phyloP scores from a whole-genome alignment of 805 yeast genomes.

The Priceomyces fermenticarens region DNA sequence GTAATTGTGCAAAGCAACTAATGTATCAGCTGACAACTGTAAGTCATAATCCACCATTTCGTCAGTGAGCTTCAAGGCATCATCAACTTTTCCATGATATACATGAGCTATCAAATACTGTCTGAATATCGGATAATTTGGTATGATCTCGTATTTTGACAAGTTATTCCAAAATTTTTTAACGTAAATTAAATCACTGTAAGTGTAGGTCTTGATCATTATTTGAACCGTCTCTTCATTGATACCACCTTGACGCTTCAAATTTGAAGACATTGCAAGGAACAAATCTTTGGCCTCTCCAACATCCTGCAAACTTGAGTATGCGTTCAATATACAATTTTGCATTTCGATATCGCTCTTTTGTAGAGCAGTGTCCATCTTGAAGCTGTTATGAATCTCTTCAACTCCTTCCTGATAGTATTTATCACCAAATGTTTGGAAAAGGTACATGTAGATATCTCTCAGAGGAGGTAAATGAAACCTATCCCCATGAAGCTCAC shows the following conservation, averaged over 20 bases:
- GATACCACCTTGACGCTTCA: conserved; percentile 45
- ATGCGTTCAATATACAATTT: conserved; percentile 64
- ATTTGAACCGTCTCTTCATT: conserved; percentile 63
- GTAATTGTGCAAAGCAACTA: conserved; percentile 47
- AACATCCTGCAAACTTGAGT: conserved; percentile 54
- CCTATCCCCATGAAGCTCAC: conserved; percentile 47
- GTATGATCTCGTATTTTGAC: conserved; percentile 49
- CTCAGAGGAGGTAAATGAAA: conserved; percentile 28
- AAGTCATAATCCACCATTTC: conserved; percentile 48
- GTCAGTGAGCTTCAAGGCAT: conserved; percentile 52
- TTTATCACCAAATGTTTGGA: conserved; percentile 57
- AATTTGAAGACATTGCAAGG: conserved; percentile 53
- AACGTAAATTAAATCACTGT: conserved; percentile 52
- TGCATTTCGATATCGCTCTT: conserved; percentile 55
- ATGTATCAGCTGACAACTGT: conserved; percentile 39
- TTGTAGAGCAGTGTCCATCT: conserved; percentile 53
- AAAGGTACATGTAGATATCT: conserved; percentile 58
- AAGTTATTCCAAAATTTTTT: conserved; percentile 61
- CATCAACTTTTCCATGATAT: conserved; percentile 56
- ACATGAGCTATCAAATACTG: conserved; percentile 71
- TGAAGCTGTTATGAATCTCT: conserved; percentile 59
- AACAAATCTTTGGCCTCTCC: conserved; percentile 58
- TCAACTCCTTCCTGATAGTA: conserved; percentile 63
- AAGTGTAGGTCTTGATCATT: conserved; percentile 63
- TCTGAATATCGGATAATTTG: conserved; percentile 49